Conservation (phyloP, 805 yeast genomes). For the Metschnikowia henanensis region DNA sequence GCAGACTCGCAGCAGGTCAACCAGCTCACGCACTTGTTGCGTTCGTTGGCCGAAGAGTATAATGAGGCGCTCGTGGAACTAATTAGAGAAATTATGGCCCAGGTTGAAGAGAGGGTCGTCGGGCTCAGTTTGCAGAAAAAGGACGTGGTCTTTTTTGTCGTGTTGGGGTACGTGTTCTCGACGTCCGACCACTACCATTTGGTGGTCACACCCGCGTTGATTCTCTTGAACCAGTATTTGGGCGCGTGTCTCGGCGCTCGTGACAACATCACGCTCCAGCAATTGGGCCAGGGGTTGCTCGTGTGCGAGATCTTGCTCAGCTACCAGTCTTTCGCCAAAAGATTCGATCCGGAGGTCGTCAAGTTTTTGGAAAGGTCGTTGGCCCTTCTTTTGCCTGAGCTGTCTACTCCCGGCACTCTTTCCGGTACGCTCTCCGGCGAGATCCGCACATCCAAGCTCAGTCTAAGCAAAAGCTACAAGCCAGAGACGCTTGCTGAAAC, state of each 20-base stretch:
- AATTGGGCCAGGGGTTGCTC: slow-evolving; percentile 60
- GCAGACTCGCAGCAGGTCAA: slow-evolving; percentile 34
- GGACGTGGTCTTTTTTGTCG: slow-evolving; percentile 66
- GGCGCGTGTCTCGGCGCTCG: slow-evolving; percentile 24
- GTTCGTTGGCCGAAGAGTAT: slow-evolving; percentile 62
- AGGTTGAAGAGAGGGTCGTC: slow-evolving; percentile 54
- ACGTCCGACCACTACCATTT: slow-evolving; percentile 96
- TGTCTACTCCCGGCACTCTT: slow-evolving; percentile 20
- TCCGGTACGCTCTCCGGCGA: slow-evolving; percentile 16
- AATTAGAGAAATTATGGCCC: slow-evolving; percentile 55
- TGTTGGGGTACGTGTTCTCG: slow-evolving; percentile 80
- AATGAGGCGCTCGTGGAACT: slow-evolving; percentile 61
- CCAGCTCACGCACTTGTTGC: slow-evolving; percentile 46
- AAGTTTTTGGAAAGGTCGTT: slow-evolving; percentile 56
- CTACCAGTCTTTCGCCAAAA: slow-evolving; percentile 78
- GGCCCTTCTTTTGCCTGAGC: slow-evolving; percentile 43
- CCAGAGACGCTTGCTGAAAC: slow-evolving; percentile 6
- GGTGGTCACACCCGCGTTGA: slow-evolving; percentile 79
- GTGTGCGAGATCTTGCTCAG: slow-evolving; percentile 62
- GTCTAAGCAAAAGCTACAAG: slow-evolving; percentile 19
- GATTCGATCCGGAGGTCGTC: slow-evolving; percentile 79
- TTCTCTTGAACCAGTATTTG: slow-evolving; percentile 70
- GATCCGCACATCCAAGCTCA: slow-evolving; percentile 9
- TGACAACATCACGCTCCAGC: slow-evolving; percentile 28
- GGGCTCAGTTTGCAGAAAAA: slow-evolving; percentile 20